Evolutionary conservation across 805 yeast genomes (phyloP), one percentile per base, ranked within the genome.

Genomic region (Candida silvicultrix): DNA sequence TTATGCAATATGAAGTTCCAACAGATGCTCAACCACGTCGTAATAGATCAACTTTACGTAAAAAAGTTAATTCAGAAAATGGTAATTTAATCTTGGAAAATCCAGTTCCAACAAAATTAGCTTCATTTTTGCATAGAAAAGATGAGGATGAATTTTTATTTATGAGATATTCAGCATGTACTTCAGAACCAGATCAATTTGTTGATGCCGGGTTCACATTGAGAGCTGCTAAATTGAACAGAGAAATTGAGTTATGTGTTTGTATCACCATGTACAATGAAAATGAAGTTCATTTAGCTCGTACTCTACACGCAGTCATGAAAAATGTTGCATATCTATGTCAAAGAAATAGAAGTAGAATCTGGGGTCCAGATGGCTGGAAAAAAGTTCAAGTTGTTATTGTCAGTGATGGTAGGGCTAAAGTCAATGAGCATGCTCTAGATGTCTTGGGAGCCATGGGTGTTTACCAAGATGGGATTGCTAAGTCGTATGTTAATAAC

Each of bases 211-310:
- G 98, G 0, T 94, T 90, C 66, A 82, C 90, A 2, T 69, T 94
- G 43, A 77, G 99, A 56, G 85, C 95, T 9, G 84, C 88, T 7
- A 92, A 88, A 52, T 77, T 81, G 61, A 88, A 86, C 53, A 80
- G 99, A 62, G 97, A 89, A 58, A 92, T 94, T 25, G 98, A 95
- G 67, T 70, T 94, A 35, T 89, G 86, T 40, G 78, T 94, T 43
- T 90, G 98, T 67, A 80, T 94, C 54, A 94, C 99, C 29, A 92
- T 94, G 98, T 94, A 92, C 69, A 94, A 94, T 59, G 99, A 94
- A 67, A 95, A 88, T 64, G 97, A 90, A 63, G 73, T 74, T 45
- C 78, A 95, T 3, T 80, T 94, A 63, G 88, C 97, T 1, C 80
- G 98, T 67, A 95, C 99, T 0, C 73, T 94, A 77, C 96, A 95